Conservation (phyloP, 179 eudicot genomes). For the Silene noctiflora region DNA sequence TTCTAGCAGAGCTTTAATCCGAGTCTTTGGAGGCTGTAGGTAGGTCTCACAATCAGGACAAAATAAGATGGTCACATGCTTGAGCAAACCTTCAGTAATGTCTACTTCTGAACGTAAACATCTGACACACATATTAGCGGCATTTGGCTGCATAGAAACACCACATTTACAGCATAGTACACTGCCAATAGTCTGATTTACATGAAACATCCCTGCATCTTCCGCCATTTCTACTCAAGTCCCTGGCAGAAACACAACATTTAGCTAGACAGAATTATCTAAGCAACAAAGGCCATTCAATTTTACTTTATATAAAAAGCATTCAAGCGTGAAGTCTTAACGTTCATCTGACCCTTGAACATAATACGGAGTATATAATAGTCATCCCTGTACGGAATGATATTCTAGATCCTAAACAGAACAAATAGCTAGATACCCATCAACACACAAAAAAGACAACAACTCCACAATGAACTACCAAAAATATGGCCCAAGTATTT, state of each 20-base stretch:
- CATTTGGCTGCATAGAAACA: constrained; percentile 56
- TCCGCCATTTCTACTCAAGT: constrained; percentile 4
- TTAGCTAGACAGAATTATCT: background rate
- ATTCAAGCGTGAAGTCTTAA: background rate
- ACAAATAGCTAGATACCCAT: too few relatives aligned
- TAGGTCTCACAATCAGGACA: constrained; percentile 56
- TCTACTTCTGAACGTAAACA: constrained; percentile 61
- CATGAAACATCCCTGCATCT: constrained; percentile 52
- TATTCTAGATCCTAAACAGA: too few relatives aligned
- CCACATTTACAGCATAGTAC: constrained; percentile 76
- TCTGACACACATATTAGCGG: constrained; percentile 66
- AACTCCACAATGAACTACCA: too few relatives aligned
- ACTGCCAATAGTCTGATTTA: constrained; percentile 49
- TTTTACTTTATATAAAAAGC: background rate
- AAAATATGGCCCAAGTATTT: too few relatives aligned
- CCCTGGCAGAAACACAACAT: background rate
- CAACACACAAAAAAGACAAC: too few relatives aligned
- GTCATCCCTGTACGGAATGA: too few relatives aligned
- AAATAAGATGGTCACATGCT: constrained; percentile 42
- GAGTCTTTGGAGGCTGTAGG: constrained; percentile 65
- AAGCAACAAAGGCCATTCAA: background rate
- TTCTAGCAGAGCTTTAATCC: constrained; percentile 48
- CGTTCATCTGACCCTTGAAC: too few relatives aligned
- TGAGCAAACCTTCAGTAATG: constrained; percentile 65
- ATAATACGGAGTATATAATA: too few relatives aligned